A percentile compares a stretch with the other conserved stretches of the same genome.
Conservation (phyloP, 768 basidiomycete species). For the Collybia nuda region DNA sequence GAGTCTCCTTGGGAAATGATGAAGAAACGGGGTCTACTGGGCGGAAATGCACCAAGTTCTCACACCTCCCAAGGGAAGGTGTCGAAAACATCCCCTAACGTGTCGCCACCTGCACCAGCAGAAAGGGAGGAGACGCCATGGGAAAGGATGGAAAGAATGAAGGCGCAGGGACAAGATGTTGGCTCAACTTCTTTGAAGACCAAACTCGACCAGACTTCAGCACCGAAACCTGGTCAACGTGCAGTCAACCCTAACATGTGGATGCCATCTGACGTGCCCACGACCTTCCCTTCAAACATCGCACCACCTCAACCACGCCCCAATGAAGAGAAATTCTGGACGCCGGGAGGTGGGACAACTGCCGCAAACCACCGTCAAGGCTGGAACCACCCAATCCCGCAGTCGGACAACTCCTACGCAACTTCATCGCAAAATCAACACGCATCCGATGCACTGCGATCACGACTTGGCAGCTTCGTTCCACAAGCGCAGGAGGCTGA, state of each 20-base stretch:
- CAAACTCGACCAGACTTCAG: not conserved
- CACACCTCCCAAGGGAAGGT: not conserved
- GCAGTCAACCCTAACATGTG: not conserved
- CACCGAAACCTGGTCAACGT: not conserved
- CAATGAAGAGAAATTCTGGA: constrained; percentile 9
- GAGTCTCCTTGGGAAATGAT: not conserved
- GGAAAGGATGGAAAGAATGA: constrained; percentile 7
- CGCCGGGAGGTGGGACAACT: constrained; percentile 3
- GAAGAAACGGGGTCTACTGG: too few species aligned
- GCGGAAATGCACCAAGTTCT: not conserved
- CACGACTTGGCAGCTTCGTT: constrained; percentile 11
- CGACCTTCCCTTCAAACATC: not conserved
- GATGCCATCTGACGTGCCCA: not conserved
- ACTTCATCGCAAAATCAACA: constrained; percentile 5
- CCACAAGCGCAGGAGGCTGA: constrained; percentile 3
- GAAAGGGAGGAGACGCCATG: constrained; percentile 3
- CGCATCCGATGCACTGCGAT: constrained; percentile 26
- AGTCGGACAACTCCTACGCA: constrained; percentile 18
- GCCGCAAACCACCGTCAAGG: constrained; percentile 3
- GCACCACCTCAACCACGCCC: not conserved
- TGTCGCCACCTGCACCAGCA: not conserved
- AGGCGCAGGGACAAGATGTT: not conserved
- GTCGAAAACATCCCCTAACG: not conserved
- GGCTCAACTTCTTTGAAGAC: not conserved
- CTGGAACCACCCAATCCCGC: constrained; percentile 12